Percentiles rank a stretch among this genome's conserved stretches.
Evolutionary conservation across 1,284 basidiomycete genomes (phyloP).

Genomic region (Cystobasidiaceae sp.): DNA sequence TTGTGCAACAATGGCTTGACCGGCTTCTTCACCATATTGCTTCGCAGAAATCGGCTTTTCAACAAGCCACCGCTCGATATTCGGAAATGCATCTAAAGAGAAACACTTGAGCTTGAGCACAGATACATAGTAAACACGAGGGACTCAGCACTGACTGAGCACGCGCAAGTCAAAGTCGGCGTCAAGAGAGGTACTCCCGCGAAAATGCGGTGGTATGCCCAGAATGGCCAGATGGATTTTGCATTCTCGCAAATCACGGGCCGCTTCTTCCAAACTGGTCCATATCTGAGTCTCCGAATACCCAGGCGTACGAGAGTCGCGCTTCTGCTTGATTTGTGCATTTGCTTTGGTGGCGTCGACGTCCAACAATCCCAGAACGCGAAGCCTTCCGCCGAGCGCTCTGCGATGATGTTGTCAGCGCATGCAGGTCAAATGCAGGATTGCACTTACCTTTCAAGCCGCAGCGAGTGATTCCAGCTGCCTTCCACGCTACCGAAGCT

Average conservation of each 20-base stretch:
- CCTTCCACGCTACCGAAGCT: conserved; percentile 34
- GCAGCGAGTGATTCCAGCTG: conserved; percentile 33
- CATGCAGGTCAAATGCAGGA: background rate
- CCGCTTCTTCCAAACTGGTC: conserved; percentile 29
- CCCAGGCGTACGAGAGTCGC: conserved; percentile 7
- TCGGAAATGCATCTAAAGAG: conserved; percentile 11
- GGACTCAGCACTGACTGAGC: conserved; percentile 52
- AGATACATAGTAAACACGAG: background rate
- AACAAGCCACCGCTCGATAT: conserved; percentile 35
- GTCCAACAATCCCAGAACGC: conserved; percentile 40
- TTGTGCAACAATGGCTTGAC: conserved; percentile 28
- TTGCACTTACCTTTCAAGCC: conserved; percentile 30
- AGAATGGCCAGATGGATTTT: conserved; percentile 58
- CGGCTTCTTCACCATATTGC: conserved; percentile 25
- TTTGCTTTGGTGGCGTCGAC: conserved; percentile 33
- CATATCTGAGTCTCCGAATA: conserved; percentile 21
- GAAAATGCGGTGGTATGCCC: conserved; percentile 87
- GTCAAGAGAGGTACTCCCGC: conserved; percentile 68
- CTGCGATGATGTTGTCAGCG: conserved; percentile 20
- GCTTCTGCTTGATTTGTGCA: conserved; percentile 30
- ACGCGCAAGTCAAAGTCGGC: conserved; percentile 85
- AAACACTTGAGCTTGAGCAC: background rate
- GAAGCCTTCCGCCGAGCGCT: conserved; percentile 29
- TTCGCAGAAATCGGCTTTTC: conserved; percentile 43
- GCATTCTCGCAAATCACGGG: background rate